These are phyloP conservation scores for Podaxis pistillaris DNA, from an alignment of 768 basidiomycete genomes.

Conservation along the genomic window DNA sequence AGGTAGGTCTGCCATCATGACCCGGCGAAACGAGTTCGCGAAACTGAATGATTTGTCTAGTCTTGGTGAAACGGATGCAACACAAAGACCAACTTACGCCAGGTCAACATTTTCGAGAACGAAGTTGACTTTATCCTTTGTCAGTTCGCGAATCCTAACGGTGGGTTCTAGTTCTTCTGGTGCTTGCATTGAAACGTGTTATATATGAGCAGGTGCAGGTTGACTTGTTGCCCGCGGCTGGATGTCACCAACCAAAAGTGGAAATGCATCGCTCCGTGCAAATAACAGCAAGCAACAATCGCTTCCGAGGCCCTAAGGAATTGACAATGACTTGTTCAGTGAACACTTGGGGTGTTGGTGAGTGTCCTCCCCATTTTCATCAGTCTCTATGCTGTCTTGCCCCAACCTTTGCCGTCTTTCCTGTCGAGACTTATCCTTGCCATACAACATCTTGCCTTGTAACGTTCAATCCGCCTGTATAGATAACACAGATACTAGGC, in stretches of 20 bases:
- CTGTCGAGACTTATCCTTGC: neutral
- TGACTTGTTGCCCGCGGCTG: neutral
- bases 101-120: constrained; percentile 95
- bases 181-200: constrained; percentile 31
- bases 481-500: neutral
- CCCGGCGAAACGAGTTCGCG: constrained; percentile 91
- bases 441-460: neutral
- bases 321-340: neutral
- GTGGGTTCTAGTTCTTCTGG: constrained; percentile 57
- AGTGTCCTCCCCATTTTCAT: neutral
- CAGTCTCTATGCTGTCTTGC: neutral
- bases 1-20: constrained; percentile 95
- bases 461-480: neutral
- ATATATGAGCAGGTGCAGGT: neutral
- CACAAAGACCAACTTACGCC: constrained; percentile 55
- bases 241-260: neutral
- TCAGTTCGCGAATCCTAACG: constrained; percentile 81
- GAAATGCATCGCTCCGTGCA: neutral
- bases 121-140: constrained; percentile 86
- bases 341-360: neutral
- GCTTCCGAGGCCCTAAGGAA: neutral
- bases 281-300: neutral
- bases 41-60: constrained; percentile 49
- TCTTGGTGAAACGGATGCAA: constrained; percentile 15
- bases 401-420: neutral